phyloP scores from a whole-genome alignment of 1,139 yeast genomes.

The Debaryomyces singareniensis region DNA sequence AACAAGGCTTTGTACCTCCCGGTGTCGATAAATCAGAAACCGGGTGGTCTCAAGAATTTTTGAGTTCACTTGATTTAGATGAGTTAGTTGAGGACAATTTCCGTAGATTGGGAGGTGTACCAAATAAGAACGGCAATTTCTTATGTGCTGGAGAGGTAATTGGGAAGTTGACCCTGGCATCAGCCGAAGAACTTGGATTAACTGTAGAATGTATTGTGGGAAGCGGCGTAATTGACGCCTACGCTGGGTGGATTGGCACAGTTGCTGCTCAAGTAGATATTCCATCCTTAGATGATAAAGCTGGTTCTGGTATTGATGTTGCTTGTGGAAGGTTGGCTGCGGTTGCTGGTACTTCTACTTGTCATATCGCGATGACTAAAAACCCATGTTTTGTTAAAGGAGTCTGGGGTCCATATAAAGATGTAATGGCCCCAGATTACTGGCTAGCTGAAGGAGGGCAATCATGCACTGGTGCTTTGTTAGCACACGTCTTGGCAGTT shows the following conservation, averaged over 20 bases:
- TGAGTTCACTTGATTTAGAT: conserved; percentile 58
- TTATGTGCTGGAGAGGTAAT: conserved; percentile 85
- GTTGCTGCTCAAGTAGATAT: conserved; percentile 79
- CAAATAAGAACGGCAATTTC: conserved; percentile 64
- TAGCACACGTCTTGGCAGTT: conserved; percentile 82
- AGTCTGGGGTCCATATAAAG: conserved; percentile 98
- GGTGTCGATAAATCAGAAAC: conserved; percentile 82
- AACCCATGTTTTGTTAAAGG: conserved; percentile 90
- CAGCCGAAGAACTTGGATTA: conserved; percentile 85
- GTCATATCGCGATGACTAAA: conserved; percentile 84
- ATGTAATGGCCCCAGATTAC: conserved; percentile 77
- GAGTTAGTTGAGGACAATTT: conserved; percentile 77
- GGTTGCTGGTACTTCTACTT: conserved; percentile 97
- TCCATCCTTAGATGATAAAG: conserved; percentile 37
- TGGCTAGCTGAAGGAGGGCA: conserved; percentile 99
- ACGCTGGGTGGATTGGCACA: conserved; percentile 98
- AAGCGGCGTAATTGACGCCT: conserved; percentile 94
- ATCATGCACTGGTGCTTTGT: conserved; percentile 89
- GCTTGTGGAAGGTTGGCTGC: conserved; percentile 90
- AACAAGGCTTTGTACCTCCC: conserved; percentile 88
- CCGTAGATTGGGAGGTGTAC: conserved; percentile 76
- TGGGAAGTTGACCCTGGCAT: conserved; percentile 56
- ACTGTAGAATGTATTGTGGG: conserved; percentile 80
- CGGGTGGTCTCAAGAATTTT: conserved; percentile 87
- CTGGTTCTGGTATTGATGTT: conserved; percentile 40